These are phyloP conservation scores for Colletotrichum kahawae DNA, from an alignment of 2,329 filamentous ascomycete genomes.

Conservation along the genomic window DNA sequence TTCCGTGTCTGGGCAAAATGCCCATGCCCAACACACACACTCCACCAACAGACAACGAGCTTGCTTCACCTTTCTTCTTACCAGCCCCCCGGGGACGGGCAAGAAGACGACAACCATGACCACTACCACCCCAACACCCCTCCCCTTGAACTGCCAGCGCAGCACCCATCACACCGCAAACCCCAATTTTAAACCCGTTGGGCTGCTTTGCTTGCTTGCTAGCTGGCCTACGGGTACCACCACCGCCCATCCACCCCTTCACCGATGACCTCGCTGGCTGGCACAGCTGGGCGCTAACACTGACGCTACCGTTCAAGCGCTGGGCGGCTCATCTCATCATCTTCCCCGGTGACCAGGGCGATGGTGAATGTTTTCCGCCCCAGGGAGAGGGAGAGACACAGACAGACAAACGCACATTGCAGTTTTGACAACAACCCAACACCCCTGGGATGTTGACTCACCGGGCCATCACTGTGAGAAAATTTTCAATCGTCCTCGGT, in stretches of 20 bases:
- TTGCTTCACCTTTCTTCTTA: not conserved
- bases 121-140: not conserved
- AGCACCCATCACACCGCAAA: not conserved
- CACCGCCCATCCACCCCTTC: not conserved
- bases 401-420: not conserved
- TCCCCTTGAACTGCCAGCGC: not conserved
- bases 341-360: slow-evolving; percentile 9
- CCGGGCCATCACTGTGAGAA: not conserved
- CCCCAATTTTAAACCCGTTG: slow-evolving; percentile 6
- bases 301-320: not conserved
- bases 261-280: not conserved
- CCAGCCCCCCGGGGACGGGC: not conserved
- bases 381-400: not conserved
- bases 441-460: slow-evolving; percentile 10
- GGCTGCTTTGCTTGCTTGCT: not conserved
- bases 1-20: slow-evolving; percentile 4
- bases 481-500: not conserved
- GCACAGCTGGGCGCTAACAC: not conserved
- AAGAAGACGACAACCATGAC: not conserved
- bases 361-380: not conserved
- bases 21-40: not conserved
- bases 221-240: not conserved
- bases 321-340: slow-evolving; percentile 3
- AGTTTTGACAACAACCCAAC: not conserved
- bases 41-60: not conserved